Evolutionary conservation across 2,329 filamentous ascomycete species (phyloP), one percentile per base, ranked within the genome.

Genomic region (Xylaria multiplex): DNA sequence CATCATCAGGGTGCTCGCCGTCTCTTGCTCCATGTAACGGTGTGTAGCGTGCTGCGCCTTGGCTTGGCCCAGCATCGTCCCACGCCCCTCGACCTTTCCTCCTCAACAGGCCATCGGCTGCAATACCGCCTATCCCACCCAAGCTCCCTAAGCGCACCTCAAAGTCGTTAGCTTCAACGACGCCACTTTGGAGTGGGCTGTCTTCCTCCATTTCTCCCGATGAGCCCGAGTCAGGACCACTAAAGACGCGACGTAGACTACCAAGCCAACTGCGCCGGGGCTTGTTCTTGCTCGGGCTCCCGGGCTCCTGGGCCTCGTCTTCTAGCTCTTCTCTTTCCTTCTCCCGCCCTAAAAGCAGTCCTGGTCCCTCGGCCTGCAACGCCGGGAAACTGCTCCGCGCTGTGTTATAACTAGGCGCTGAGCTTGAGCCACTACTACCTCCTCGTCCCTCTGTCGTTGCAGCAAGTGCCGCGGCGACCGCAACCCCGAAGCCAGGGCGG

Each of bases 261-360:
- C 90, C 90, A 11, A 93, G 80, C 88, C 90, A 92, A 27, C 85
- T 85, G n/a, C 84, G 80, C 3, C 83, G 78, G 48, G 83, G 80
- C 73, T 87, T 89, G 13, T 73, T 79, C 79, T 89, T 85, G 75
- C 86, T 87, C 22, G 89, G 83, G 58, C 85, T 87, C 0, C 85
- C 82, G 1, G 85, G 81, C n/a, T 75, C 62, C 19, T 72, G 62
- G 1, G 46, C 48, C n/a, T 66, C 62, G 3, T 76, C 73, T n/a
- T 74, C 69, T 6, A 16, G 37, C n/a, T 55, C 53, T 40, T 55
- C 53, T n/a, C 37, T 75, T 22, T 77, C 77, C 22, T 78, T 55
- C 2, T 62, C 64, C 8, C 59, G 62, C 1, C 79, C 75, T 43
- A 84, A 72, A 3, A 88, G 77, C 35, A 87, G 71, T 0, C 75